Base-by-base conservation (phyloP, 257 asterid species). In the Solanum rostratum region DNA sequence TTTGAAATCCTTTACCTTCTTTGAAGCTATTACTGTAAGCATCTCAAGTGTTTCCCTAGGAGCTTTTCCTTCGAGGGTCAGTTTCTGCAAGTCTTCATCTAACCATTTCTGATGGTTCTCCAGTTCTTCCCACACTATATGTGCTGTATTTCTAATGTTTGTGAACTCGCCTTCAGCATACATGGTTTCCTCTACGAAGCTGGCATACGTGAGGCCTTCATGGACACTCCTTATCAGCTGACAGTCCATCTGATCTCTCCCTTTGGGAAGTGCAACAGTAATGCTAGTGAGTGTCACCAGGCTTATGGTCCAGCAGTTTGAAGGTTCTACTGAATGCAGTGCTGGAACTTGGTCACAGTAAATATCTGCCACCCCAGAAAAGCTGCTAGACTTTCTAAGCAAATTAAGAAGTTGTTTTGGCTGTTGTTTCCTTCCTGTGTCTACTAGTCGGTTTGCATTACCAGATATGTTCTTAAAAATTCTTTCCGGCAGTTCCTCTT, bases 271-370 rank as follows among this genome's bases (percentile, higher is more conserved):
- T 45, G 86, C 68, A n/a, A 84, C 27, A 15, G 70, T 76, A 19
- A 86, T 86, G 85, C 60, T 65, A 43, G 86, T 43, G 52, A 83
- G 65, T 24, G 91, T 91, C 79, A 88, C 89, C 22, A 90, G 20
- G 30, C 90, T 86, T 55, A 91, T 79, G 60, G 91, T 86, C 94
- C 96, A 92, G 87, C 91, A 90, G 68, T 86, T 79, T 9, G 91
- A 88, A 37, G 88, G 92, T 50, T 90, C 89, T 57, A 79, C 82
- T 19, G 93, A 83, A 63, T 86, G 87, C 73, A 89, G 88, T 62
- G 81, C 69, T 19, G 88, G 90, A 80, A 87, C 89, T 63, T 88
- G 86, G 59, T 79, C 30, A 29, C 80, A 73, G 29, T 87, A 88
- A 4, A 92, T 84, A 80, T 88, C 91, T 68, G 43, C 53, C 80